Evolutionary conservation across 495 filamentous ascomycete genomes (phyloP), one percentile per base, ranked within the genome.

Genomic region (Penicillium mononematosum): DNA sequence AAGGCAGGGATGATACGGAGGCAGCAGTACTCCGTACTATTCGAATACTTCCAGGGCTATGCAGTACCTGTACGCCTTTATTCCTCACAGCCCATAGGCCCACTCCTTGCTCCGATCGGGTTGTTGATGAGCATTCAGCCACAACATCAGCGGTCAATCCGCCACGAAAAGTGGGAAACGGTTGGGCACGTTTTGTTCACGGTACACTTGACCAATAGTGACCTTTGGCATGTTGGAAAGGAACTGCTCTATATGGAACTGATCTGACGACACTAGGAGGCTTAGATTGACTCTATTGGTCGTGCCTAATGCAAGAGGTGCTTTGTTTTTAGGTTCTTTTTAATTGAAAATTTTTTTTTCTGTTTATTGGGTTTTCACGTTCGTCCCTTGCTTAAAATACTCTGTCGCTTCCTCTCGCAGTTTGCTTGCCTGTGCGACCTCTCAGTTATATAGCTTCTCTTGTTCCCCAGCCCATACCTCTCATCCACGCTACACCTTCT

Each of bases 301-400:
- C 16, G 24, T 31, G 22, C 22, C 22, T 22, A 29, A 52, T 48
- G 45, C 29, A 48, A 52, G 50, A 24, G 31, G 8, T 17, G 34
- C 48, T 24, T 29, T 39, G 9, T 29, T 42, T 52, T 51, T 11
- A 34, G 22, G 39, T 41, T 5, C 14, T 34, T 38, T 31, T 19
- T 39, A 32, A 5, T 32, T 48, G n/a, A 6, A 47, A 6, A 47
- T 20, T 14, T 24, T 24, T 53, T 50, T 19, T n/a, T 49, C 51
- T 29, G 43, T 59, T 45, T 57, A 36, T 53, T 59, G 27, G 25
- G 7, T 27, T 43, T 49, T 39, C 56, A 61, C 45, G 44, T 64
- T 27, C 9, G 53, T 45, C 62, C 65, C 65, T 68, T 68, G 62
- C 65, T 62, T 68, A 29, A 36, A 39, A 60, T 47, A 46, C 42